Evolutionary conservation across 495 filamentous ascomycete genomes (phyloP).

Genomic region (Penicillium coprophilum): DNA sequence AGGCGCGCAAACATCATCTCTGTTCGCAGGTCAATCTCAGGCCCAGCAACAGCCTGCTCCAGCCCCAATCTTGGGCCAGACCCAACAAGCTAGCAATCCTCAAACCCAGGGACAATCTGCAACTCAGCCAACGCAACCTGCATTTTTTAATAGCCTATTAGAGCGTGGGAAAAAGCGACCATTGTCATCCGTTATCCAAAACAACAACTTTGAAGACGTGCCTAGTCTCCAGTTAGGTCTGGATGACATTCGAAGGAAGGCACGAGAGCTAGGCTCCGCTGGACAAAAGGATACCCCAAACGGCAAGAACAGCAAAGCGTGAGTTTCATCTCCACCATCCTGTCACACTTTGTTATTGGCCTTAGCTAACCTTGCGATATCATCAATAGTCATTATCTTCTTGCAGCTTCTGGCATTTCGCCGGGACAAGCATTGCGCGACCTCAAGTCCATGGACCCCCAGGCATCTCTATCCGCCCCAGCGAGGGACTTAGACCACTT

Average conservation of each 20-base stretch:
- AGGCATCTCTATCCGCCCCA: slow-evolving; percentile 41
- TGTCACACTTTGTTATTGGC: neutral
- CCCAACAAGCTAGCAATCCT: slow-evolving; percentile 20
- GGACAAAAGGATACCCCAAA: slow-evolving; percentile 45
- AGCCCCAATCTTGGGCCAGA: slow-evolving; percentile 35
- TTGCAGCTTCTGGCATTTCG: slow-evolving; percentile 85
- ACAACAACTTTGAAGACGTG: slow-evolving; percentile 47
- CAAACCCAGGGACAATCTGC: slow-evolving; percentile 25
- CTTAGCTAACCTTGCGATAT: slow-evolving; percentile 8
- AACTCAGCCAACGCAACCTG: slow-evolving; percentile 49
- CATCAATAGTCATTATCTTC: slow-evolving; percentile 66
- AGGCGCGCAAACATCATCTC: slow-evolving; percentile 24
- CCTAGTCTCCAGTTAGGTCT: slow-evolving; percentile 75
- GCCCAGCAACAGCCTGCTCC: slow-evolving; percentile 37
- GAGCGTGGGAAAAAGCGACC: slow-evolving; percentile 65
- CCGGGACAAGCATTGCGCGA: slow-evolving; percentile 75
- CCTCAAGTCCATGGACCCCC: slow-evolving; percentile 59
- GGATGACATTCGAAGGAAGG: slow-evolving; percentile 80
- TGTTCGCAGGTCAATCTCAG: slow-evolving; percentile 34
- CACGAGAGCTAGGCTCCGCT: slow-evolving; percentile 69
- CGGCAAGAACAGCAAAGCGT: slow-evolving; percentile 63
- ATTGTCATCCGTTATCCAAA: slow-evolving; percentile 37
- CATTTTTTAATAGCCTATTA: slow-evolving; percentile 85
- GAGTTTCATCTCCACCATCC: slow-evolving; percentile 24
- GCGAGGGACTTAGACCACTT: slow-evolving; percentile 46